Conservation (phyloP, 225 moss, liverwort and hornwort species). For the Climacium dendroides region DNA sequence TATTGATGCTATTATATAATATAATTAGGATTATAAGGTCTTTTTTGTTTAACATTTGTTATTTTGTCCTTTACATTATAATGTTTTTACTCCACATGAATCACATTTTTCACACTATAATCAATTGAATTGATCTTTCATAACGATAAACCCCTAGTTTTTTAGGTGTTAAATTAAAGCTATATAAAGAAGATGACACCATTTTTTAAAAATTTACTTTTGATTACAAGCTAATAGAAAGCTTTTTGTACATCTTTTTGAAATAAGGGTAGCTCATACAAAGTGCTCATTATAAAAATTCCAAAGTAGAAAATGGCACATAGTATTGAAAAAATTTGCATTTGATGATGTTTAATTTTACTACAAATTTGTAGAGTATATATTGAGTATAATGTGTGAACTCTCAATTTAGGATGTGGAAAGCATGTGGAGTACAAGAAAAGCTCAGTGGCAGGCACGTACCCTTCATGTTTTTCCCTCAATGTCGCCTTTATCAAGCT, state of each 20-base stretch:
- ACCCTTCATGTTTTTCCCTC: not conserved
- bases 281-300: not conserved
- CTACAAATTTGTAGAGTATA: not conserved
- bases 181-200: not conserved
- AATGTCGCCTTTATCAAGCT: not conserved
- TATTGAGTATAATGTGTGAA: not conserved
- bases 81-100: not conserved
- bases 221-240: not conserved
- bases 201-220: too few species aligned
- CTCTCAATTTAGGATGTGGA: not conserved
- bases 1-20: not conserved
- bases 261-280: not conserved
- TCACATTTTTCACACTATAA: not conserved
- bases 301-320: too few species aligned
- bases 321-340: not conserved
- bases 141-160: accelerated
- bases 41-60: not conserved
- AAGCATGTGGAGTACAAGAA: not conserved
- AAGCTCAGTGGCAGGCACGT: not conserved
- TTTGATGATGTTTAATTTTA: not conserved
- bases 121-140: not conserved
- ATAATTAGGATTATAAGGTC: not conserved
- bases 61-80: not conserved
- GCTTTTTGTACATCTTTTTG: not conserved
- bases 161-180: not conserved